phyloP scores from a whole-genome alignment of 306 rosid species.

The Corylus avellana region DNA sequence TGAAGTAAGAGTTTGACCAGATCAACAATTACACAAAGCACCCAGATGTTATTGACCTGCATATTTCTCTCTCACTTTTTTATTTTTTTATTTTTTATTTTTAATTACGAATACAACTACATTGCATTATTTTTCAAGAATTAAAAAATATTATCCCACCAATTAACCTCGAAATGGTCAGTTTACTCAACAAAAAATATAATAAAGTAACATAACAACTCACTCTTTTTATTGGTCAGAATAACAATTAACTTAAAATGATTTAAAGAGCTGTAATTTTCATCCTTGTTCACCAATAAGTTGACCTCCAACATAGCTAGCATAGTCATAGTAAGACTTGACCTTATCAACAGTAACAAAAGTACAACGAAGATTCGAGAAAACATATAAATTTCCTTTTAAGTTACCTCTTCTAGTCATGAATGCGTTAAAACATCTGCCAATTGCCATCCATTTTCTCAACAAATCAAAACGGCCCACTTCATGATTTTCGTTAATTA shows the following conservation, averaged over 20 bases:
- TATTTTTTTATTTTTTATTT: not conserved
- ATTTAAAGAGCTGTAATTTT: not conserved
- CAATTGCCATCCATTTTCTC: not conserved
- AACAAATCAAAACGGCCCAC: not conserved
- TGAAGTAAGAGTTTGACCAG: not conserved
- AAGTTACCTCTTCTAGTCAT: not conserved
- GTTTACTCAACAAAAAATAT: not conserved
- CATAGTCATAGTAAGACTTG: not conserved
- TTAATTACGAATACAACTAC: not conserved
- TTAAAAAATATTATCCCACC: not conserved
- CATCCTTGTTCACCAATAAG: not conserved
- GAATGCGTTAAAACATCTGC: not conserved
- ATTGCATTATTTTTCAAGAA: not conserved
- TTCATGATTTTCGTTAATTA: no score
- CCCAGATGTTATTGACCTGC: not conserved
- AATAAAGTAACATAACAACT: not conserved
- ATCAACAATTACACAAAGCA: not conserved
- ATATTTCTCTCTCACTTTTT: not conserved
- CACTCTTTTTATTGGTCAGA: not conserved
- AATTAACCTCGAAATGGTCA: slow-evolving; percentile 2
- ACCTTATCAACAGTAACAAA: slow-evolving; percentile 3
- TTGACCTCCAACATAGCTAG: not conserved
- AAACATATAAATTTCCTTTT: not conserved
- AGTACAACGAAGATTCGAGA: not conserved
- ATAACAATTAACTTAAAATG: not conserved